Evolutionary conservation across 2,329 filamentous ascomycete genomes (phyloP).

Genomic region (Pseudogymnoascus sp.): DNA sequence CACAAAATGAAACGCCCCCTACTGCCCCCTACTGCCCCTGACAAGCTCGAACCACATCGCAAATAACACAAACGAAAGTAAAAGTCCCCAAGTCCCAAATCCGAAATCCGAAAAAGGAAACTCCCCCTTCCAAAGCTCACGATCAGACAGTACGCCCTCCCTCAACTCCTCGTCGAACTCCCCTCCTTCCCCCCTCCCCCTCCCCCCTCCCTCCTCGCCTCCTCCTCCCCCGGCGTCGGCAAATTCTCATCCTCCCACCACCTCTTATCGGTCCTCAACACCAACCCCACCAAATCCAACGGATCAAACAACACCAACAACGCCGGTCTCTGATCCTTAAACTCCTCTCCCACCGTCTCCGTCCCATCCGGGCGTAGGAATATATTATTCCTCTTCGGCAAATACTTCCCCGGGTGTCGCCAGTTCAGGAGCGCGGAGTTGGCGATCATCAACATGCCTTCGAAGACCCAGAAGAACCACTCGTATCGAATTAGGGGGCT

Average conservation of each 20-base stretch:
- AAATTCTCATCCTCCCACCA: slow-evolving; percentile 21
- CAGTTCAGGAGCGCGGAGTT: slow-evolving; percentile 44
- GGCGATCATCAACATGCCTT: slow-evolving; percentile 43
- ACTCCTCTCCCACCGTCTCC: slow-evolving; percentile 42
- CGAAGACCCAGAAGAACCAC: slow-evolving; percentile 53
- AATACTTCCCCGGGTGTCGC: slow-evolving; percentile 42
- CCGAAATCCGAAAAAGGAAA: too few species aligned
- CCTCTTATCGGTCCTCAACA: slow-evolving; percentile 20
- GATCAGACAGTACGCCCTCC: too few species aligned
- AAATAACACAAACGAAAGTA: not conserved
- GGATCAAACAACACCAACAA: slow-evolving; percentile 25
- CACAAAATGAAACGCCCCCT: not conserved
- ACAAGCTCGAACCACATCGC: not conserved
- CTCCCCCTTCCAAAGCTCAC: not conserved
- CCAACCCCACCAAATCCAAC: slow-evolving; percentile 23
- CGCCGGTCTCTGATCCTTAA: slow-evolving; percentile 37
- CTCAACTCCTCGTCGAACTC: not conserved
- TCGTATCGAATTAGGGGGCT: slow-evolving; percentile 45
- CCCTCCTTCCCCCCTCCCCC: not conserved
- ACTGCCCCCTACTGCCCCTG: not conserved
- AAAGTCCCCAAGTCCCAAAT: not conserved
- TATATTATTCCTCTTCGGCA: slow-evolving; percentile 41
- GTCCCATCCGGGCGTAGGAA: slow-evolving; percentile 45
- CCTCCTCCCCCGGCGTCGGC: not conserved
- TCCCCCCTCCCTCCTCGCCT: not conserved